Evolutionary conservation across 2,329 filamentous ascomycete species (phyloP).

Genomic region (Lanzia echinophila): DNA sequence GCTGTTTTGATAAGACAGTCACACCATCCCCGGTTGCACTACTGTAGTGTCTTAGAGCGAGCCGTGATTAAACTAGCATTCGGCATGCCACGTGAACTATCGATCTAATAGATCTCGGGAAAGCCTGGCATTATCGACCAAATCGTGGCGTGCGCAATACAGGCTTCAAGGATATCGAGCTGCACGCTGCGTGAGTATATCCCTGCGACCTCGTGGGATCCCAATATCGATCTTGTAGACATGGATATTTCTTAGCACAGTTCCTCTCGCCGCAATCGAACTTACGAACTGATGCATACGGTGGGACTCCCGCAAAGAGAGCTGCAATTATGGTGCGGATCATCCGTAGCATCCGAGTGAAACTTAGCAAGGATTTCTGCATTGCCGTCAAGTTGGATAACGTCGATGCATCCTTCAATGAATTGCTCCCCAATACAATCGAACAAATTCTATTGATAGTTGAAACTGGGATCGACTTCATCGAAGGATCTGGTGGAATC

Average conservation of each 20-base stretch:
- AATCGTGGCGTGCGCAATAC: constrained; percentile 47
- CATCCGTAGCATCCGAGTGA: constrained; percentile 49
- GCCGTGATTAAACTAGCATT: constrained; percentile 33
- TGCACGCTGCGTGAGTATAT: constrained; percentile 33
- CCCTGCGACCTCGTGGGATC: constrained; percentile 32
- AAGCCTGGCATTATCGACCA: constrained; percentile 23
- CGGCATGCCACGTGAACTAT: constrained; percentile 52
- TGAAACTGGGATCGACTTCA: constrained; percentile 52
- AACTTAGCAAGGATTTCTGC: constrained; percentile 34
- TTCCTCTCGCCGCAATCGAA: constrained; percentile 66
- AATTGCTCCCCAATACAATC: constrained; percentile 45
- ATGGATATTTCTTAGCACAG: constrained; percentile 66
- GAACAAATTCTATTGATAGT: constrained; percentile 49
- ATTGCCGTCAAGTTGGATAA: constrained; percentile 51
- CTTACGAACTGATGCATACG: constrained; percentile 58
- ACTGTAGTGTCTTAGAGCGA: constrained; percentile 34
- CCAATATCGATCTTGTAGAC: constrained; percentile 33
- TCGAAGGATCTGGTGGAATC: constrained; percentile 59
- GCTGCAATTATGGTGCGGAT: constrained; percentile 60
- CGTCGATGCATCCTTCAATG: constrained; percentile 40
- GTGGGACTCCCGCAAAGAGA: constrained; percentile 65
- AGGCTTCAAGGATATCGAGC: constrained; percentile 46
- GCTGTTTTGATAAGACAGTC: constrained; percentile 35
- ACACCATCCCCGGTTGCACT: constrained; percentile 40
- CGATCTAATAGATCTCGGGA: constrained; percentile 45